phyloP scores from a whole-genome alignment of 192 early-diverging fungal species.

The Rhizophagus prolifer region DNA sequence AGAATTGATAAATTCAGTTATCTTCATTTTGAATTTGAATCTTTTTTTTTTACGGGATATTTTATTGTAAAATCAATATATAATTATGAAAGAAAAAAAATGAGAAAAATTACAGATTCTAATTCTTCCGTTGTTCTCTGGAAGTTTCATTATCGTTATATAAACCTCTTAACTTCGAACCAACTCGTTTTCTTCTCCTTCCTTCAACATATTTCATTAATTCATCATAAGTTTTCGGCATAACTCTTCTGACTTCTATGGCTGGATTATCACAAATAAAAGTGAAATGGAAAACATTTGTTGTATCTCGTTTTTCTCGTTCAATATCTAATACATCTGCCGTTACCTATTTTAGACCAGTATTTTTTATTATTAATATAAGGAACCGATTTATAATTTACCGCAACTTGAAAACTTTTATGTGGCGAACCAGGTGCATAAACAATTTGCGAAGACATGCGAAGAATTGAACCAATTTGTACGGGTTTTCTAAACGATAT shows the following conservation, averaged over 20 bases:
- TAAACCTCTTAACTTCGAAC: slow-evolving; percentile 25
- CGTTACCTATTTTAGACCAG: slow-evolving; percentile 51
- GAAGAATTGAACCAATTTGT: slow-evolving; percentile 75
- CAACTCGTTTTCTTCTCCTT: slow-evolving; percentile 50
- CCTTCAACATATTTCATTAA: slow-evolving; percentile 80
- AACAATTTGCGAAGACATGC: slow-evolving; percentile 72
- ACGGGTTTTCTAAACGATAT: slow-evolving; percentile 85
- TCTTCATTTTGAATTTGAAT: too few relatives aligned
- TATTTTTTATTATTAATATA: slow-evolving; percentile 16
- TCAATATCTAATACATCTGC: slow-evolving; percentile 78
- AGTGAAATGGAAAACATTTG: slow-evolving; percentile 88
- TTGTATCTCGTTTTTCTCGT: slow-evolving; percentile 60
- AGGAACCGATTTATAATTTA: slow-evolving; percentile 21
- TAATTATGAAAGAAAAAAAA: too few relatives aligned
- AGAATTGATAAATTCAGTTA: too few relatives aligned
- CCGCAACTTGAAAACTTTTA: slow-evolving; percentile 61
- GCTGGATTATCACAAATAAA: slow-evolving; percentile 45
- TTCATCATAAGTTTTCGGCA: slow-evolving; percentile 84
- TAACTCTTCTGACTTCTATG: slow-evolving; percentile 51
- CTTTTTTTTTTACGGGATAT: too few relatives aligned
- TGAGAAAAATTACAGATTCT: too few relatives aligned
- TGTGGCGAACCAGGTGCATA: slow-evolving; percentile 62
- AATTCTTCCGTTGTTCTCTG: too few relatives aligned
- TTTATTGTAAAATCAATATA: too few relatives aligned
- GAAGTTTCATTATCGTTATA: slow-evolving; percentile 32